A percentile compares a stretch with the other conserved stretches of the same genome.
These are phyloP conservation scores for Penicillium verrucosum DNA, from an alignment of 2,329 filamentous ascomycete species.

Conservation along the genomic window DNA sequence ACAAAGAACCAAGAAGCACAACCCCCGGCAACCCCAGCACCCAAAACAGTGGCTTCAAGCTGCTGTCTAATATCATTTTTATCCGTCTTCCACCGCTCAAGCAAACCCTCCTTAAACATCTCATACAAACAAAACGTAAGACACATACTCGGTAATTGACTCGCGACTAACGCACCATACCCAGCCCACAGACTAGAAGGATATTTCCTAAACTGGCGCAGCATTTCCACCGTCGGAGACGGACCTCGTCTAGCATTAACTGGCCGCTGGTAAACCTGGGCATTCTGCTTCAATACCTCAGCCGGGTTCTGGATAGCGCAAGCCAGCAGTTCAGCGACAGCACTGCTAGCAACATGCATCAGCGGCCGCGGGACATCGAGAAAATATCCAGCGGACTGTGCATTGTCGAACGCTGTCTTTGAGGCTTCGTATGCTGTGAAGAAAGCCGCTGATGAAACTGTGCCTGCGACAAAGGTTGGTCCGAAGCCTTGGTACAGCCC, in stretches of 20 bases:
- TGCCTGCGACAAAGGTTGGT: constrained; percentile 4
- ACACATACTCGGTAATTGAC: constrained; percentile 10
- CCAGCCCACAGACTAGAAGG: constrained; percentile 8
- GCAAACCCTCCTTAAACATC: constrained; percentile 7
- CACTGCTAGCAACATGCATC: constrained; percentile 3
- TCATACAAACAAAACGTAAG: constrained; percentile 12
- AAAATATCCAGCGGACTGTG: constrained; percentile 3
- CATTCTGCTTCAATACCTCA: constrained; percentile 14
- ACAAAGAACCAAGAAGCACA: constrained; percentile 9
- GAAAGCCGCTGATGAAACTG: constrained; percentile 2
- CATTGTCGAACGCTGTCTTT: constrained; percentile 4
- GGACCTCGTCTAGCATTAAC: background rate
- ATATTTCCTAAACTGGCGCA: background rate
- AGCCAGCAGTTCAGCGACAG: constrained; percentile 6
- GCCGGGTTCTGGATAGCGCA: constrained; percentile 10
- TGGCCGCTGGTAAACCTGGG: constrained; percentile 2
- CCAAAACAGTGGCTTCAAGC: constrained; percentile 1
- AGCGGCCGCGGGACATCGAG: background rate
- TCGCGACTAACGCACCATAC: constrained; percentile 4
- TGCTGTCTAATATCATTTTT: background rate
- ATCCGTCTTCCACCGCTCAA: background rate
- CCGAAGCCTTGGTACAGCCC: constrained; percentile 14
- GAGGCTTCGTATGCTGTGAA: constrained; percentile 10
- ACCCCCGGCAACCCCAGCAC: constrained; percentile 8
- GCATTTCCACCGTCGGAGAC: background rate